These are phyloP conservation scores for Antitrichia curtipendula DNA, from an alignment of 225 moss, liverwort and hornwort genomes.

Conservation along the genomic window DNA sequence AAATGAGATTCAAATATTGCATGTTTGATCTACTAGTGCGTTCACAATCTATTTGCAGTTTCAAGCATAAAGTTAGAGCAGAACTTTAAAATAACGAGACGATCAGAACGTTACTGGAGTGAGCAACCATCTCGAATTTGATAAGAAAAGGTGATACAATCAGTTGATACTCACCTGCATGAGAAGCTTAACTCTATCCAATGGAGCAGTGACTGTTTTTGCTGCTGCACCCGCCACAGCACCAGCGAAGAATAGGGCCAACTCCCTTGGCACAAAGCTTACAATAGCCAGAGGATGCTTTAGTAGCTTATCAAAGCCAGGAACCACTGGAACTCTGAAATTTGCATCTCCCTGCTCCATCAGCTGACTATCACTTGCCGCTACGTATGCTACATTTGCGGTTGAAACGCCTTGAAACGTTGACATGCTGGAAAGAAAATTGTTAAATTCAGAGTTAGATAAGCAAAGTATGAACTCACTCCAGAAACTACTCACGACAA, in stretches of 20 bases:
- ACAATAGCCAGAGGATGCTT: constrained; percentile 61
- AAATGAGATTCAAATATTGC: not conserved
- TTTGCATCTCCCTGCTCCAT: constrained; percentile 2
- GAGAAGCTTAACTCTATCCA: constrained; percentile 77
- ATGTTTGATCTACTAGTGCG: not conserved
- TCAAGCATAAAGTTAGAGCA: not conserved
- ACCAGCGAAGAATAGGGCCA: constrained; percentile 69
- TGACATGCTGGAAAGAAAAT: constrained; percentile 4
- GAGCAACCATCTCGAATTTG: not conserved
- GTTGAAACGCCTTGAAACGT: constrained; percentile 5
- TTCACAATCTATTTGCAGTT: not conserved
- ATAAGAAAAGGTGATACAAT: not conserved
- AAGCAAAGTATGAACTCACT: not conserved
- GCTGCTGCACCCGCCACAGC: constrained; percentile 84
- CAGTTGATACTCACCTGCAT: constrained; percentile 50
- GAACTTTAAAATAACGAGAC: not conserved
- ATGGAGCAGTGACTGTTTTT: constrained; percentile 76
- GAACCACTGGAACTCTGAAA: constrained; percentile 6
- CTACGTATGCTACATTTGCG: not conserved
- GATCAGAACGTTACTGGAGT: not conserved
- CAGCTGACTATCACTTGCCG: constrained; percentile 4
- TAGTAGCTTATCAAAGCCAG: constrained; percentile 39
- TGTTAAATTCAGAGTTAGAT: not conserved
- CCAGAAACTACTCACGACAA: not conserved
- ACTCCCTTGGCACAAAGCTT: constrained; percentile 60